phyloP scores from a whole-genome alignment of 148 eudicot species.

The Beta vulgaris region DNA sequence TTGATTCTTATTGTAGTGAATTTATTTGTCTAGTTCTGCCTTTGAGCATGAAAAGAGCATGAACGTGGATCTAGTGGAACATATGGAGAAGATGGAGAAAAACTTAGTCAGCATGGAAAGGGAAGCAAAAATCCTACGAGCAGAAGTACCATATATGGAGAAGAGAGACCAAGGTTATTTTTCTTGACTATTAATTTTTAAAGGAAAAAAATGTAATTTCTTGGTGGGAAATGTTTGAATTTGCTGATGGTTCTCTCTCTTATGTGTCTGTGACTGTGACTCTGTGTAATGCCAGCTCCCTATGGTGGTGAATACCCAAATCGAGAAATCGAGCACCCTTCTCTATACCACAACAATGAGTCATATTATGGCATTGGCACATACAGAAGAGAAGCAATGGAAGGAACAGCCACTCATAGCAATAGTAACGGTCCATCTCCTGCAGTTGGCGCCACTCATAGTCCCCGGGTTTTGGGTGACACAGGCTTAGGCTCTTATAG shows the following conservation, averaged over 20 bases:
- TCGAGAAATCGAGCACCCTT: slow-evolving; percentile 37
- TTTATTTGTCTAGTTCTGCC: slow-evolving; percentile 37
- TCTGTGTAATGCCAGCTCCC: slow-evolving; percentile 35
- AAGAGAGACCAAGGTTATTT: slow-evolving; percentile 48
- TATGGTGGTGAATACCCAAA: slow-evolving; percentile 35
- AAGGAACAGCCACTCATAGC: slow-evolving; percentile 34
- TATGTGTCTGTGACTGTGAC: no score
- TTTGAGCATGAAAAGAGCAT: slow-evolving; percentile 65
- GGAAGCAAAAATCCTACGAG: slow-evolving; percentile 62
- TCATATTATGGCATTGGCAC: slow-evolving; percentile 47
- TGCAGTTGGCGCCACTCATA: slow-evolving; percentile 6
- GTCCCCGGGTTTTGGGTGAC: slow-evolving; percentile 24
- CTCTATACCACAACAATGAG: slow-evolving; percentile 41
- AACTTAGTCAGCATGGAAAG: slow-evolving; percentile 53
- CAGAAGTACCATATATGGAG: slow-evolving; percentile 57
- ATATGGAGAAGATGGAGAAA: slow-evolving; percentile 67
- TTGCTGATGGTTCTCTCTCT: slow-evolving; percentile 6
- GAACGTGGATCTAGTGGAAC: slow-evolving; percentile 63
- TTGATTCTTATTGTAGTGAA: slow-evolving; percentile 21
- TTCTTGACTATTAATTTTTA: neutral
- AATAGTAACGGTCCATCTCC: slow-evolving; percentile 26
- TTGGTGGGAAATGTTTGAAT: neutral
- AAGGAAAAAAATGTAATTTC: no score
- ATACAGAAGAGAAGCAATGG: slow-evolving; percentile 39
- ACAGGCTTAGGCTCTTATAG: slow-evolving; percentile 30